These are phyloP conservation scores for Penicillium nordicum DNA, from an alignment of 2,329 filamentous ascomycete species.

Conservation along the genomic window DNA sequence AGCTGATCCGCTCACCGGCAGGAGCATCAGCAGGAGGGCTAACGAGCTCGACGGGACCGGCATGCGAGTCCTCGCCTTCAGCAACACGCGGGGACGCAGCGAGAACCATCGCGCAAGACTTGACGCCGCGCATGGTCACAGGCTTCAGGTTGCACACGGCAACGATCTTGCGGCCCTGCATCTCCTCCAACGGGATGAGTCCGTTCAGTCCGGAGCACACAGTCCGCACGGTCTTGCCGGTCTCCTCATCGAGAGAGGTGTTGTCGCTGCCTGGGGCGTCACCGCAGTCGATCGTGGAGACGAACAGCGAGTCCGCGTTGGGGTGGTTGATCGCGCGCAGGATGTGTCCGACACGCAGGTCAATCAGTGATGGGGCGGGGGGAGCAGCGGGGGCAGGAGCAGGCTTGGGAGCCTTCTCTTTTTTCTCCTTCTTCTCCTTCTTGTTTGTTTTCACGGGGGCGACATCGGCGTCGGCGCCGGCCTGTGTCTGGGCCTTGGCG, in stretches of 20 bases:
- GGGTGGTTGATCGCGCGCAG: constrained; percentile 94
- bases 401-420: constrained; percentile 78
- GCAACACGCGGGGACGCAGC: constrained; percentile 81
- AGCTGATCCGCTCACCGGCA: constrained; percentile 84
- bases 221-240: constrained; percentile 86
- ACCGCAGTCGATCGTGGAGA: constrained; percentile 92
- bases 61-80: constrained; percentile 82
- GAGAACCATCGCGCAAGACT: constrained; percentile 83
- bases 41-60: constrained; percentile 88
- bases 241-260: constrained; percentile 72
- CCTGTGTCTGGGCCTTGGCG: constrained; percentile 50
- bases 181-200: constrained; percentile 85
- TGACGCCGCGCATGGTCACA: constrained; percentile 94
- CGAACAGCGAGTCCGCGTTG: constrained; percentile 92
- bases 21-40: constrained; percentile 72
- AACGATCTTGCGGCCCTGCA: constrained; percentile 94
- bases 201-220: constrained; percentile 97
- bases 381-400: constrained; percentile 67
- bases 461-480: constrained; percentile 50
- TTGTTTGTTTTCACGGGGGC: constrained; percentile 52
- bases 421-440: constrained; percentile 77
- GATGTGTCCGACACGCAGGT: constrained; percentile 94
- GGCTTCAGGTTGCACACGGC: constrained; percentile 98
- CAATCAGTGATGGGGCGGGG: constrained; percentile 80
- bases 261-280: constrained; percentile 82